Base-by-base conservation (phyloP, 1,284 basidiomycete genomes). In the Trichosporon asahii region DNA sequence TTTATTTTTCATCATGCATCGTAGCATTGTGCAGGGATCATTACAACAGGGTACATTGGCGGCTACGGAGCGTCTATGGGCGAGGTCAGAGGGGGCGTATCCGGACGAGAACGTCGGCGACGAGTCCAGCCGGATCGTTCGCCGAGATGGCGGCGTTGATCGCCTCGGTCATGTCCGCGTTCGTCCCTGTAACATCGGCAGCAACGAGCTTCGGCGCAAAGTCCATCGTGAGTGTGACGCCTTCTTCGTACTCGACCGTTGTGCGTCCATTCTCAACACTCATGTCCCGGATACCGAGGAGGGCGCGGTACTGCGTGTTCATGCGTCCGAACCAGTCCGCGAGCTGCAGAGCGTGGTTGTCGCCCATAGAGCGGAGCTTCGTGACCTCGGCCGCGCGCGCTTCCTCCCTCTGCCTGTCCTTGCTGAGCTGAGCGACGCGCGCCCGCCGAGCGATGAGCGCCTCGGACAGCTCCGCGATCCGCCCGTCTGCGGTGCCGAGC, bases 71-170 rank as follows among this genome's bases (percentile, higher is more conserved):
- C 31, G 8, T 9, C 33, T n/a, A 2, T 33, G 11, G 11, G 7
- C 6, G 31, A 33, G 6, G 25, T 40, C 11, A 64, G 35, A 71
- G 60, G 14, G 72, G 71, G 66, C 86, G 78, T 37, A 85, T 84
- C 55, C 85, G 79, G 23, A 87, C 85, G 25, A 93, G 80, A 7
- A 92, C 85, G 21, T 89, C 88, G 25, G 87, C 88, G 40, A 93
- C 85, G 21, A 93, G 83, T 0, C 91, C 90, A 37, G 89, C 86
- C 0, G 89, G 88, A 79, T 93, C 89, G 74, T 92, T 90, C 8
- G 87, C 85, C 68, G 88, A 88, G 0, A 90, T 83, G 75, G 90
- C 88, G 4, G 87, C 85, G 55, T 88, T 88, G 3, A 91, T 84
- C 1, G 90, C 80, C 69, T 92, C 90, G 0, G 84, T 85, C 55